Conservation (phyloP, 306 rosid species). For the Sechiopsis laciniata region DNA sequence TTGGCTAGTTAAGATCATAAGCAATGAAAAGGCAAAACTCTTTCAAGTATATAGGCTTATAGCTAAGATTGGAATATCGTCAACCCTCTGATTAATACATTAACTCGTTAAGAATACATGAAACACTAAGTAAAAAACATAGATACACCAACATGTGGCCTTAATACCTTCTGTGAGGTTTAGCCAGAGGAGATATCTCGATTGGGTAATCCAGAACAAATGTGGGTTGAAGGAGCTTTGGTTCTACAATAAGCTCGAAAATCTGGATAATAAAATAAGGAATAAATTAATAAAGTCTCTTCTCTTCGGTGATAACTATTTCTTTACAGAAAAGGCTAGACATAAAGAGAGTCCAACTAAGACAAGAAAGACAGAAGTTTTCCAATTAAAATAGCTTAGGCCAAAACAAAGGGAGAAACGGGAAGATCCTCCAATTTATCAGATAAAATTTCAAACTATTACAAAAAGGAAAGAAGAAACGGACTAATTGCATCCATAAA, state of each 20-base stretch:
- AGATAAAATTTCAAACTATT: not conserved
- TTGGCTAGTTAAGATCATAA: not conserved
- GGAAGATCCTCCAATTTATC: not conserved
- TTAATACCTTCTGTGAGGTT: conserved; percentile 84
- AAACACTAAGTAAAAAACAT: conserved; percentile 4
- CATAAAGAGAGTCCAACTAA: not conserved
- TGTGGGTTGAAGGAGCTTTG: conserved; percentile 90
- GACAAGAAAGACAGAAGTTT: not conserved
- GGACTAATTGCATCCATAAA: not conserved
- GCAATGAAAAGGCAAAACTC: not conserved
- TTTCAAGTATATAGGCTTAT: not conserved
- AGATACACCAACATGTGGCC: not conserved
- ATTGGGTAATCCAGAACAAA: conserved; percentile 95
- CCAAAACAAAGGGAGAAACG: not conserved
- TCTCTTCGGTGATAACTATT: not conserved
- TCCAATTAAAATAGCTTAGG: not conserved
- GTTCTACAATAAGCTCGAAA: conserved; percentile 79
- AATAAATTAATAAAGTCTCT: not conserved
- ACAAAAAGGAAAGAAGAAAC: not conserved
- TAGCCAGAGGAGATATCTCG: conserved; percentile 94
- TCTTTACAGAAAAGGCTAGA: not conserved
- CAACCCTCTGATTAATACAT: not conserved
- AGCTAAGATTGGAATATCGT: not conserved
- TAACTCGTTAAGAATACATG: not conserved
- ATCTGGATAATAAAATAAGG: conserved; percentile 39